phyloP scores from a whole-genome alignment of 805 yeast species.

The Komagataella populi region DNA sequence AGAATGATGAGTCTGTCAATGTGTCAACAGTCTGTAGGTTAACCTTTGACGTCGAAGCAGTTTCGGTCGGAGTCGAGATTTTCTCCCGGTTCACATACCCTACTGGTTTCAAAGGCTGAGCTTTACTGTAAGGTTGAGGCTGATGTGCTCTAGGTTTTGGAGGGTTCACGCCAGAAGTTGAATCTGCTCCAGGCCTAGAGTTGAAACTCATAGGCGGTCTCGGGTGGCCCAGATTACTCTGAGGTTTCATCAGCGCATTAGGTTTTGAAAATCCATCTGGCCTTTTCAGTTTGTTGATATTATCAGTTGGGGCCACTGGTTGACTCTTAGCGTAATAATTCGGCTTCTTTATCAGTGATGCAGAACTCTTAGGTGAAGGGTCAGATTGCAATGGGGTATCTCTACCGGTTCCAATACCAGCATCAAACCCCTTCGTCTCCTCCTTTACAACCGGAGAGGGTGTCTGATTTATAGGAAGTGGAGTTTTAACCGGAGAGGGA shows the following conservation, averaged over 20 bases:
- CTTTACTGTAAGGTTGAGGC: background rate
- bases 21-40: background rate
- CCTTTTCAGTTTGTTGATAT: background rate
- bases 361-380: background rate
- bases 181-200: background rate
- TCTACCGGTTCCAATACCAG: background rate
- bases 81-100: background rate
- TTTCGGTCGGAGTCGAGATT: background rate
- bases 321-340: background rate
- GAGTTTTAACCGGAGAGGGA: background rate
- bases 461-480: background rate
- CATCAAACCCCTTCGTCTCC: background rate
- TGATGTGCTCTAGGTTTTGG: conserved; percentile 1
- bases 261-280: conserved; percentile 1
- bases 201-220: background rate
- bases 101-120: background rate
- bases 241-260: background rate
- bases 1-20: background rate
- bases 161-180: background rate
- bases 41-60: background rate
- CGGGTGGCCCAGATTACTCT: background rate
- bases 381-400: background rate
- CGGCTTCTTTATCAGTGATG: background rate
- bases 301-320: background rate
- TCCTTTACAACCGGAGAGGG: background rate